Percentiles rank a stretch among this genome's conserved stretches.
phyloP scores from a whole-genome alignment of 768 basidiomycete genomes.

The Suillus alpinus region DNA sequence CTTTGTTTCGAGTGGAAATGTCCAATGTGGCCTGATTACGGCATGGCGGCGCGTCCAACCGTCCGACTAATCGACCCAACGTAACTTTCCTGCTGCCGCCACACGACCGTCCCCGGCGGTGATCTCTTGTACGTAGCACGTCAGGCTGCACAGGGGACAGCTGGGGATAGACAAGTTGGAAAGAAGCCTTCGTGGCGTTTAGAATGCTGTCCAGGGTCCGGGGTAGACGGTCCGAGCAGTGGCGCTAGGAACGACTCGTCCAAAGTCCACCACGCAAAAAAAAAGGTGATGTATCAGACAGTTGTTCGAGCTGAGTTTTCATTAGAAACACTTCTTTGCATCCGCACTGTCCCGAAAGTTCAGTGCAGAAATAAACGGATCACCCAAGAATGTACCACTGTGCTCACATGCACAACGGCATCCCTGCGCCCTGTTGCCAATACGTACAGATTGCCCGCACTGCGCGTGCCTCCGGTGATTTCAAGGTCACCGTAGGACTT shows the following conservation, averaged over 20 bases:
- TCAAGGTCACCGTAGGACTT: not conserved
- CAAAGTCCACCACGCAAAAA: not conserved
- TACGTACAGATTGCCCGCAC: not conserved
- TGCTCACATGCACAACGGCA: too few species aligned
- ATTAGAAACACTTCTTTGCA: not conserved
- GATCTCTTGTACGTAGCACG: not conserved
- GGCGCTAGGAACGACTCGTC: not conserved
- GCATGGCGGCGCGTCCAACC: not conserved
- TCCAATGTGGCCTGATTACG: not conserved
- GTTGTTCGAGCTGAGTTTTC: not conserved
- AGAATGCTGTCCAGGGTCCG: conserved; percentile 1
- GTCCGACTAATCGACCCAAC: not conserved
- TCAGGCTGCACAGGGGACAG: not conserved
- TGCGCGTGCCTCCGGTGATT: not conserved
- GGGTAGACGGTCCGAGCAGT: not conserved
- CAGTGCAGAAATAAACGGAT: not conserved
- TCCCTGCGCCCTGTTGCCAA: not conserved
- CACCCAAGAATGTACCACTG: not conserved
- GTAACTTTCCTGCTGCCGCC: not conserved
- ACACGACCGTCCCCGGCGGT: not conserved
- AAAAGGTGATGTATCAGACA: not conserved
- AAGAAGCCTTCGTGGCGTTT: conserved; percentile 5
- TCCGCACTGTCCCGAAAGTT: not conserved
- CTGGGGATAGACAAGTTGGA: not conserved
- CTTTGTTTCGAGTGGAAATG: not conserved